Conservation (phyloP, 1,284 basidiomycete species). For the Ustilago lituana region DNA sequence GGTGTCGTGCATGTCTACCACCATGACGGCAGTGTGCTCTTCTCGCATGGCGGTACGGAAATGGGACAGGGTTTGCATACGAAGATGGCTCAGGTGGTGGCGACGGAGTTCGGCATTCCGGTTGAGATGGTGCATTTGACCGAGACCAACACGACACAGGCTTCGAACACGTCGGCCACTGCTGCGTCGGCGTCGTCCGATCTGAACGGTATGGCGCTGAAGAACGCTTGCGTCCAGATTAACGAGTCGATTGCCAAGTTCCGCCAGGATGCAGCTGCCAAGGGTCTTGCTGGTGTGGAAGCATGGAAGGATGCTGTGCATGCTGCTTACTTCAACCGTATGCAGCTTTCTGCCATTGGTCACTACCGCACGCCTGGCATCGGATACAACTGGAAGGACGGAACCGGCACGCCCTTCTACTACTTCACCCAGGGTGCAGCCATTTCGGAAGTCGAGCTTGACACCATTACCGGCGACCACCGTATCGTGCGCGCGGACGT, state of each 20-base stretch:
- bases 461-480: slow-evolving; percentile 66
- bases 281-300: slow-evolving; percentile 34
- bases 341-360: slow-evolving; percentile 66
- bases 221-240: slow-evolving; percentile 68
- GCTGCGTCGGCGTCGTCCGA: slow-evolving; percentile 56
- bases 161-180: slow-evolving; percentile 67
- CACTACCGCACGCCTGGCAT: slow-evolving; percentile 67
- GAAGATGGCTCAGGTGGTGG: slow-evolving; percentile 67
- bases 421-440: slow-evolving; percentile 65
- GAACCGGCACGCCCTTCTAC: slow-evolving; percentile 61
- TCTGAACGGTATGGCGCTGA: slow-evolving; percentile 60
- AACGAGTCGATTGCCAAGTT: slow-evolving; percentile 60
- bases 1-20: slow-evolving; percentile 67
- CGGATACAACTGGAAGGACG: slow-evolving; percentile 65
- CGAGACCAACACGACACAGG: slow-evolving; percentile 64
- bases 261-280: slow-evolving; percentile 33
- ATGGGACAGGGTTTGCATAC: slow-evolving; percentile 64
- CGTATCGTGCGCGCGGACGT: slow-evolving; percentile 60
- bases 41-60: slow-evolving; percentile 66
- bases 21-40: slow-evolving; percentile 62
- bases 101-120: slow-evolving; percentile 65
- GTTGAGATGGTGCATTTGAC: slow-evolving; percentile 58
- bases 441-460: slow-evolving; percentile 67
- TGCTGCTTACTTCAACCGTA: slow-evolving; percentile 65
- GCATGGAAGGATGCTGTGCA: slow-evolving; percentile 60